Evolutionary conservation across 345 rosid genomes (phyloP).

Genomic region (Clausena lansium): DNA sequence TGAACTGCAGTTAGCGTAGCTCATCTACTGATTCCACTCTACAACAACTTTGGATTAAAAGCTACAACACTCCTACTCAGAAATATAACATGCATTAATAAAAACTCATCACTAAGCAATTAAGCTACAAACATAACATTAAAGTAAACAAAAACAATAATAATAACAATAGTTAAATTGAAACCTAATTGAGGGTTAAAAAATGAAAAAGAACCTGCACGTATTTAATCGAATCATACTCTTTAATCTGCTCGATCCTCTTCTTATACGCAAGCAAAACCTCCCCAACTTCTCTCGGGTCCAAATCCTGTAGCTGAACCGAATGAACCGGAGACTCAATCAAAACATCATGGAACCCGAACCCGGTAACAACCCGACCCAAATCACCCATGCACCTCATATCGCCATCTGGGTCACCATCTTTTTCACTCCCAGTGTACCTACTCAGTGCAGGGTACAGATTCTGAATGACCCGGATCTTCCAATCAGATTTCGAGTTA

Average conservation of each 20-base stretch:
- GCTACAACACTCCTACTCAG: neutral
- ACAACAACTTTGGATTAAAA: neutral
- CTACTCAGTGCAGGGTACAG: conserved; percentile 79
- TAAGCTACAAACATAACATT: neutral
- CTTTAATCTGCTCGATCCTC: conserved; percentile 66
- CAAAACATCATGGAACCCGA: conserved; percentile 90
- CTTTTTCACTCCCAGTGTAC: conserved; percentile 28
- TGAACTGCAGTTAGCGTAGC: neutral
- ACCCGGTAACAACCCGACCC: conserved; percentile 38
- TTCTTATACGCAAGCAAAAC: conserved; percentile 63
- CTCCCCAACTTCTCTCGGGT: conserved; percentile 52
- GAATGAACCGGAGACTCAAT: conserved; percentile 78
- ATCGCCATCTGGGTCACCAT: neutral
- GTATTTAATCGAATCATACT: conserved; percentile 54
- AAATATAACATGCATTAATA: neutral
- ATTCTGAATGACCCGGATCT: conserved; percentile 80
- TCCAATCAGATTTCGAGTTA: conserved; percentile 48
- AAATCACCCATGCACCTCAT: conserved; percentile 11
- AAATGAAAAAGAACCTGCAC: conserved; percentile 43
- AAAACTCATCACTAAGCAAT: neutral
- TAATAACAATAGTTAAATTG: neutral
- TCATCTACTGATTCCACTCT: neutral
- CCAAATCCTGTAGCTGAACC: conserved; percentile 53
- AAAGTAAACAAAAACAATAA: neutral
- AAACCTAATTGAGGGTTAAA: neutral